A percentile compares a stretch with the other conserved stretches of the same genome.
phyloP scores from a whole-genome alignment of 2,329 filamentous ascomycete genomes.

The Verticillium zaregamsianum region DNA sequence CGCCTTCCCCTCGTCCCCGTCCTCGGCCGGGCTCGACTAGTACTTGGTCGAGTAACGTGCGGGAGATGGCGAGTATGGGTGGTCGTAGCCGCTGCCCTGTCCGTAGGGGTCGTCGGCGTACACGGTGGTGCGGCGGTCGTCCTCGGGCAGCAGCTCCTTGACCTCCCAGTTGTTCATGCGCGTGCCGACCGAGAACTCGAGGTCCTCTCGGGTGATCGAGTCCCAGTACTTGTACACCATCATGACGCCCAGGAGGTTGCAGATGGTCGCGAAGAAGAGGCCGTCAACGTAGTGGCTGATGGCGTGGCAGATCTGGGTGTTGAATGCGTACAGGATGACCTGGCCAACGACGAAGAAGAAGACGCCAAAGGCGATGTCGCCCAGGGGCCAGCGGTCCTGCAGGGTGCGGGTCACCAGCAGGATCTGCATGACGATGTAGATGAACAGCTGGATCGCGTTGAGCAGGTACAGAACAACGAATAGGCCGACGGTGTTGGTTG shows the following conservation, averaged over 20 bases:
- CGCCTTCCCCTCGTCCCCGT: not conserved
- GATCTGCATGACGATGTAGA: conserved; percentile 86
- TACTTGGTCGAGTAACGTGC: conserved; percentile 43
- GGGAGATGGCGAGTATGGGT: conserved; percentile 41
- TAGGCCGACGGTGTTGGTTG: conserved; percentile 80
- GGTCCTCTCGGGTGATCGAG: conserved; percentile 95
- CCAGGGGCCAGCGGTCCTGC: conserved; percentile 92
- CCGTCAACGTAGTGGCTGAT: conserved; percentile 93
- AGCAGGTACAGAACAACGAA: conserved; percentile 91
- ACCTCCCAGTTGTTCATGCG: conserved; percentile 98
- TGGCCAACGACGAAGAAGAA: conserved; percentile 92
- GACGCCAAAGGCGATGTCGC: conserved; percentile 84
- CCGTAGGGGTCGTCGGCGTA: conserved; percentile 67
- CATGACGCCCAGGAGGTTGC: conserved; percentile 94
- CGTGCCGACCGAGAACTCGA: conserved; percentile 95
- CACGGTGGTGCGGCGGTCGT: conserved; percentile 69
- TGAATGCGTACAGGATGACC: conserved; percentile 88
- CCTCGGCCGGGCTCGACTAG: conserved; percentile 17
- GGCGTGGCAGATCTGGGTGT: conserved; percentile 74
- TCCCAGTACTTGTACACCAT: conserved; percentile 99
- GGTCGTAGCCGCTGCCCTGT: conserved; percentile 50
- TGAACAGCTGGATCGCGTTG: conserved; percentile 78
- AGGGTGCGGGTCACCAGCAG: conserved; percentile 85
- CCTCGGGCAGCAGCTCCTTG: conserved; percentile 81
- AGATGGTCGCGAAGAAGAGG: conserved; percentile 88